phyloP scores from a whole-genome alignment of 305 asterid species.

The Petunia hybrid region DNA sequence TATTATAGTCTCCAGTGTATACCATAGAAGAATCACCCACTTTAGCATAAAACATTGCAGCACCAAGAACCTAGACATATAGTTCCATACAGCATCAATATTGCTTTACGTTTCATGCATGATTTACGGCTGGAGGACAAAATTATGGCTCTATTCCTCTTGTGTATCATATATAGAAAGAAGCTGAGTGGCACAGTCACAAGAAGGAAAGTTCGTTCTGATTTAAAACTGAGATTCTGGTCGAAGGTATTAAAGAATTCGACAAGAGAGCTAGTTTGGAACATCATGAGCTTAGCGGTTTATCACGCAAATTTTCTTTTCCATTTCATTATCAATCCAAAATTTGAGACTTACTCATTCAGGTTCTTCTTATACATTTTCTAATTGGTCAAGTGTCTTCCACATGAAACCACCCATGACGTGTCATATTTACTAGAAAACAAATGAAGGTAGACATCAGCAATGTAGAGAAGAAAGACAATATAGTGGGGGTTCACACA shows the following conservation, averaged over 20 bases:
- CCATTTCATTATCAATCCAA: slow-evolving; percentile 7
- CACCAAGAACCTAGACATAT: slow-evolving; percentile 81
- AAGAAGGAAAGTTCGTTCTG: slow-evolving; percentile 12
- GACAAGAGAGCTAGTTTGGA: neutral
- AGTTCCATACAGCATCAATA: neutral
- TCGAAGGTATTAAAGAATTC: neutral
- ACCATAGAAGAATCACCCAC: slow-evolving; percentile 88
- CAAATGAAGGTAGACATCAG: slow-evolving; percentile 16
- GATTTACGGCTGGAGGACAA: slow-evolving; percentile 25
- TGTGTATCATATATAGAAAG: slow-evolving; percentile 11
- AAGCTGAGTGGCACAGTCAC: slow-evolving; percentile 10
- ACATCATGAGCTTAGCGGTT: neutral
- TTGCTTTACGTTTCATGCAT: slow-evolving; percentile 20
- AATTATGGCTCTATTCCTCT: slow-evolving; percentile 24
- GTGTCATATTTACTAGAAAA: slow-evolving; percentile 1
- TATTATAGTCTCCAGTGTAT: slow-evolving; percentile 94
- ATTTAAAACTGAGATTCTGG: neutral
- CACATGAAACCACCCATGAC: slow-evolving; percentile 3
- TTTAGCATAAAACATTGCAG: slow-evolving; percentile 97
- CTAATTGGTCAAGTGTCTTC: slow-evolving; percentile 5
- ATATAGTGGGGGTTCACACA: neutral
- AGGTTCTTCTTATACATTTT: neutral
- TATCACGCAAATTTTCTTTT: slow-evolving; percentile 1
- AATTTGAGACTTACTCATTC: neutral
- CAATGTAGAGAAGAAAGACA: neutral